Evolutionary conservation across 2,329 filamentous ascomycete genomes (phyloP).

Genomic region (Sarocladium oryzae): DNA sequence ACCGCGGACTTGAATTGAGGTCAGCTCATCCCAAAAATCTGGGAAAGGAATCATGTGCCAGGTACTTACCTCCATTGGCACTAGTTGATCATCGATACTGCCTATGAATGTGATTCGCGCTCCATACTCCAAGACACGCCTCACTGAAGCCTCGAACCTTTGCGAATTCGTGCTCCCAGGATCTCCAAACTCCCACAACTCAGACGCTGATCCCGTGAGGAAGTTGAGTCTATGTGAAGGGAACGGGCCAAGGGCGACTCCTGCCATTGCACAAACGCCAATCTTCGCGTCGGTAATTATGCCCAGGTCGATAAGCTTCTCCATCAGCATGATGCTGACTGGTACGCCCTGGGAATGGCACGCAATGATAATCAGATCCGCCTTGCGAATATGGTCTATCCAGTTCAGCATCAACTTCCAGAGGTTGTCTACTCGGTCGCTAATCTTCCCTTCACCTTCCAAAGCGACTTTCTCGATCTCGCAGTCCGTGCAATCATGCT

Average conservation of each 20-base stretch:
- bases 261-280: conserved; percentile 83
- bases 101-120: conserved; percentile 82
- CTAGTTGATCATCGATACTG: conserved; percentile 94
- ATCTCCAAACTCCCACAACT: conserved; percentile 89
- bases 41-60: background rate
- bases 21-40: background rate
- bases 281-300: conserved; percentile 72
- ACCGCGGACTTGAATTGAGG: conserved; percentile 59
- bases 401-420: conserved; percentile 95
- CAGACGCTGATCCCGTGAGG: conserved; percentile 83
- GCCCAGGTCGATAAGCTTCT: conserved; percentile 86
- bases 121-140: conserved; percentile 68
- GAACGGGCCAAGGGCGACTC: conserved; percentile 90
- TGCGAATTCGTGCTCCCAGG: conserved; percentile 75
- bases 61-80: conserved; percentile 70
- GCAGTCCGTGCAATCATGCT: conserved; percentile 63
- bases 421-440: conserved; percentile 80
- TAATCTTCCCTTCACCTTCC: conserved; percentile 89
- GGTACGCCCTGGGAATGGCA: conserved; percentile 96
- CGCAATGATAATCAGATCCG: conserved; percentile 86
- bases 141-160: conserved; percentile 70
- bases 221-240: conserved; percentile 85
- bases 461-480: conserved; percentile 91
- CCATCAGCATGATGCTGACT: conserved; percentile 84
- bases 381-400: conserved; percentile 81